A percentile compares a stretch with the other conserved stretches of the same genome.
Conservation (phyloP, 192 early-diverging fungal species). For the Backusella liffmaniae region DNA sequence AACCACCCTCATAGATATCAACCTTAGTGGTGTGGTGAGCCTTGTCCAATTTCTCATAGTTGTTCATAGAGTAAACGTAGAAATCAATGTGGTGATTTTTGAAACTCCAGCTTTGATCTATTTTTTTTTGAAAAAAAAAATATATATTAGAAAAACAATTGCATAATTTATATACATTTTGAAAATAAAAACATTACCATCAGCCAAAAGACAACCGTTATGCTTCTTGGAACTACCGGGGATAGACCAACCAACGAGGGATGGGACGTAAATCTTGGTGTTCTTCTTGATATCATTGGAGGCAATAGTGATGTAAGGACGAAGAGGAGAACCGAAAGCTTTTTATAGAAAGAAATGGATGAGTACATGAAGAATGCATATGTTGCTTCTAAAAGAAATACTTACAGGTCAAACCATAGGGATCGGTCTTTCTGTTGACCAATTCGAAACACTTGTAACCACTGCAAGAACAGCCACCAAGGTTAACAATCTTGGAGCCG, state of each 20-base stretch:
- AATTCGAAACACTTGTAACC: constrained; percentile 37
- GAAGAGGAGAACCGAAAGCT: constrained; percentile 32
- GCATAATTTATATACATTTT: background rate
- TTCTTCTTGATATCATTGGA: constrained; percentile 36
- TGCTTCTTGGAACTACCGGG: constrained; percentile 33
- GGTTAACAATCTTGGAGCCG: constrained; percentile 31
- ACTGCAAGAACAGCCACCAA: constrained; percentile 35
- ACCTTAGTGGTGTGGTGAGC: constrained; percentile 26
- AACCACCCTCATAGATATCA: constrained; percentile 41
- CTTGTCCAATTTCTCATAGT: constrained; percentile 29
- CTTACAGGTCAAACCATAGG: constrained; percentile 36
- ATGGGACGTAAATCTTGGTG: constrained; percentile 41
- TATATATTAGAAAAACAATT: background rate
- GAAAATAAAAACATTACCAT: constrained; percentile 16
- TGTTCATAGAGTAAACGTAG: constrained; percentile 26
- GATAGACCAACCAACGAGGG: constrained; percentile 31
- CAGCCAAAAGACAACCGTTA: constrained; percentile 41
- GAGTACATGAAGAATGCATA: background rate
- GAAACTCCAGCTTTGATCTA: constrained; percentile 42
- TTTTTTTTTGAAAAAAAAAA: background rate
- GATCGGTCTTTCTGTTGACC: constrained; percentile 26
- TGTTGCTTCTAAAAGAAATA: background rate
- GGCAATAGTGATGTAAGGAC: constrained; percentile 37
- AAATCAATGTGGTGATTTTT: constrained; percentile 34
- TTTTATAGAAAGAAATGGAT: background rate